These are phyloP conservation scores for Cryphonectria parasitica DNA, from an alignment of 2,329 filamentous ascomycete genomes.

Conservation along the genomic window DNA sequence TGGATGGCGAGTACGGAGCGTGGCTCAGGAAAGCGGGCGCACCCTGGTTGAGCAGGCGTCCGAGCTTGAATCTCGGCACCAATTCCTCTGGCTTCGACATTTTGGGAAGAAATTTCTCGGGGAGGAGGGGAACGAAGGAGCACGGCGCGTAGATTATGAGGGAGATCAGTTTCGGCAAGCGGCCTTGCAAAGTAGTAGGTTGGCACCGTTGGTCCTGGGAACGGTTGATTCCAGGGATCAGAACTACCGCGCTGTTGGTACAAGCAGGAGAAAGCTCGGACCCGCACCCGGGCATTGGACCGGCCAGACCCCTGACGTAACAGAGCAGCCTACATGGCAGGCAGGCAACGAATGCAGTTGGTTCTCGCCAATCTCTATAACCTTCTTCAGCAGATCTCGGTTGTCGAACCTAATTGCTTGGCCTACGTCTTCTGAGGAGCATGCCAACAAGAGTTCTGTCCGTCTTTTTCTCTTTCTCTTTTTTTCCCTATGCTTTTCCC, in stretches of 20 bases:
- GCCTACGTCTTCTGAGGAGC: background rate
- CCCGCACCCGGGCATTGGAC: background rate
- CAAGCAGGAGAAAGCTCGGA: background rate
- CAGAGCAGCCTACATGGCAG: background rate
- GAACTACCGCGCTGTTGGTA: background rate
- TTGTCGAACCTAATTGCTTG: background rate
- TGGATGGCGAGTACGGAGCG: background rate
- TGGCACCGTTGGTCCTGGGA: background rate
- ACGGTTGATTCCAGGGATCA: background rate
- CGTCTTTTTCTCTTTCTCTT: background rate
- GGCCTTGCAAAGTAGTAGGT: background rate
- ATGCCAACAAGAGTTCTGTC: background rate
- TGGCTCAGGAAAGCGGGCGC: background rate
- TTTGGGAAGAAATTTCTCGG: background rate
- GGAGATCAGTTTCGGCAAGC: background rate
- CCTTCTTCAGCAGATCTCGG: background rate
- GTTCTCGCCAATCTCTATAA: background rate
- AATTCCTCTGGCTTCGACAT: conserved; percentile 39
- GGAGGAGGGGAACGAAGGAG: background rate
- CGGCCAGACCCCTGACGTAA: background rate
- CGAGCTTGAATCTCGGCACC: conserved; percentile 41
- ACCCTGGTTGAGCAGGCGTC: conserved; percentile 43
- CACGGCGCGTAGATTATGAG: background rate
- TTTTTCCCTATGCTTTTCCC: background rate
- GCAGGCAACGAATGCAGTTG: background rate